These are phyloP conservation scores for Pseudopyrenochaeta lycopersici DNA, from an alignment of 2,329 filamentous ascomycete species.

Conservation along the genomic window DNA sequence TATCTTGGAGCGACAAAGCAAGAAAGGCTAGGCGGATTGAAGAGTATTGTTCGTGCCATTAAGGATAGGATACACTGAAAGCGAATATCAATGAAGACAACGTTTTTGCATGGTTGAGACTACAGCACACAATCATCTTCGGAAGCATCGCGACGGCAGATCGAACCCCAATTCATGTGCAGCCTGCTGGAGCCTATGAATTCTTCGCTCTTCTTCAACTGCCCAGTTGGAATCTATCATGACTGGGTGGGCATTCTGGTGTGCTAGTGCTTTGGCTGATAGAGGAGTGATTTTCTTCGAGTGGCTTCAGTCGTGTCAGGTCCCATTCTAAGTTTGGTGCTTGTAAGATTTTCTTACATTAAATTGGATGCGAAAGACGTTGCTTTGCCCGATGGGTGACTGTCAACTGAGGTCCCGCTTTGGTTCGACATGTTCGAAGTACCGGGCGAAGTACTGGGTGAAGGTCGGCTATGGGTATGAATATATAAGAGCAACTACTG, in stretches of 20 bases:
- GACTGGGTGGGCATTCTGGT: slow-evolving; percentile 7
- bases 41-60: slow-evolving; percentile 53
- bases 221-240: slow-evolving; percentile 4
- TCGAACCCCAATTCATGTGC: slow-evolving; percentile 16
- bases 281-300: not conserved
- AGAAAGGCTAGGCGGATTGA: slow-evolving; percentile 58
- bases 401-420: no score
- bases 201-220: slow-evolving; percentile 5
- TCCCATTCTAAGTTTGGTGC: not conserved
- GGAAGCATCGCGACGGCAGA: slow-evolving; percentile 9
- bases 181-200: slow-evolving; percentile 10
- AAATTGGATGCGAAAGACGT: no score
- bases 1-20: slow-evolving; percentile 61
- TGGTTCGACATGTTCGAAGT: no score
- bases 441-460: no score
- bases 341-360: not conserved
- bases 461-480: no score
- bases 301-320: not conserved
- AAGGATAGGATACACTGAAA: slow-evolving; percentile 35
- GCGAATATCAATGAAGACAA: no score
- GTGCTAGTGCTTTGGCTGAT: slow-evolving; percentile 3
- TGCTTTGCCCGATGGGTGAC: no score
- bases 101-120: not conserved
- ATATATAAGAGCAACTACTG: no score
- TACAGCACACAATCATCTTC: slow-evolving; percentile 5